Evolutionary conservation across 495 filamentous ascomycete genomes (phyloP).

Genomic region (Hyaloscypha bicolor): DNA sequence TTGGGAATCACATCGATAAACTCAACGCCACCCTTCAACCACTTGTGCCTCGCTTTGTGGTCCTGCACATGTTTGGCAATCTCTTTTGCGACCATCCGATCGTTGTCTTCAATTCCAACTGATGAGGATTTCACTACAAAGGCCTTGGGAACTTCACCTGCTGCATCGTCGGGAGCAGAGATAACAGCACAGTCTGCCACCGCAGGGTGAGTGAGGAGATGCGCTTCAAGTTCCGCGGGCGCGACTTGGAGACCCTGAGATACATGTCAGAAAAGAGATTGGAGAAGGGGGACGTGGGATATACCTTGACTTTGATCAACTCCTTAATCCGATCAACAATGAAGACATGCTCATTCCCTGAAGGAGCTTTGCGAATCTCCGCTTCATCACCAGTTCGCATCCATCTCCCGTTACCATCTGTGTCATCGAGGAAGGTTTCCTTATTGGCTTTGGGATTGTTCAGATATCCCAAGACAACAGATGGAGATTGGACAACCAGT

Average conservation of each 20-base stretch:
- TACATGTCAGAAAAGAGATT: slow-evolving; percentile 1
- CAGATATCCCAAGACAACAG: slow-evolving; percentile 80
- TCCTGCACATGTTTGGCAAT: slow-evolving; percentile 79
- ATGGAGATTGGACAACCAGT: slow-evolving; percentile 73
- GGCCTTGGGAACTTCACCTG: slow-evolving; percentile 86
- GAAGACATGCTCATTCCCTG: slow-evolving; percentile 73
- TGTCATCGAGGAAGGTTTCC: slow-evolving; percentile 76
- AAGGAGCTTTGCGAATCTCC: slow-evolving; percentile 60
- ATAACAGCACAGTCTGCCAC: slow-evolving; percentile 88
- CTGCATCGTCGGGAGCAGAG: slow-evolving; percentile 69
- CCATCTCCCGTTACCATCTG: slow-evolving; percentile 64
- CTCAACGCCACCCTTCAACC: slow-evolving; percentile 81
- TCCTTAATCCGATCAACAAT: slow-evolving; percentile 93
- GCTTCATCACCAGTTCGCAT: slow-evolving; percentile 88
- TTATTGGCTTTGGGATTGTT: slow-evolving; percentile 81
- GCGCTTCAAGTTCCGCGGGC: slow-evolving; percentile 88
- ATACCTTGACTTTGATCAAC: slow-evolving; percentile 89
- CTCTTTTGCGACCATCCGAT: slow-evolving; percentile 58
- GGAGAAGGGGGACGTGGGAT: slow-evolving; percentile 22
- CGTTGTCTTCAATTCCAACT: slow-evolving; percentile 58
- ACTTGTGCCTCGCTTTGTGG: slow-evolving; percentile 86
- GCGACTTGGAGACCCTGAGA: slow-evolving; percentile 83
- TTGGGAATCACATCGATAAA: slow-evolving; percentile 81
- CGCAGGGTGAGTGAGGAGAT: slow-evolving; percentile 77
- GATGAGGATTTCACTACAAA: slow-evolving; percentile 75